Evolutionary conservation across 2,329 filamentous ascomycete genomes (phyloP).

Genomic region (Colletotrichum zoysiae): DNA sequence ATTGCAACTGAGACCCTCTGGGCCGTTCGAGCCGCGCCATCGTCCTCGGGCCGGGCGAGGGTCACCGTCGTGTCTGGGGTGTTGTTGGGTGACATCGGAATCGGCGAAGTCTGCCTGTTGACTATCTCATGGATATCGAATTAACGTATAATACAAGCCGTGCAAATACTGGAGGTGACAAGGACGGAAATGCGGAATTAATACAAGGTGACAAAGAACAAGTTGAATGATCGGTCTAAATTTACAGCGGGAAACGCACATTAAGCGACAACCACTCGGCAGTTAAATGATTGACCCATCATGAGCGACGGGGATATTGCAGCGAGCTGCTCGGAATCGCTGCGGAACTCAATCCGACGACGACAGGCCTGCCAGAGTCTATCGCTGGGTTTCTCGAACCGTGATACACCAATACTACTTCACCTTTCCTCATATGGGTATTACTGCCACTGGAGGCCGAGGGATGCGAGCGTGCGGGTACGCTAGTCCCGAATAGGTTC

Average conservation of each 20-base stretch:
- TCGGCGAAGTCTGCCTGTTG: neutral
- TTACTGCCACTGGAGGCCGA: neutral
- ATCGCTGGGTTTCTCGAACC: too few species aligned
- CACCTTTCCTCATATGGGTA: neutral
- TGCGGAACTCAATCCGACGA: neutral
- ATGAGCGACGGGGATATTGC: neutral
- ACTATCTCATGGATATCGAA: neutral
- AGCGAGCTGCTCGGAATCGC: neutral
- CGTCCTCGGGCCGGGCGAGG: neutral
- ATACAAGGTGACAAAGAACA: neutral
- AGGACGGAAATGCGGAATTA: neutral
- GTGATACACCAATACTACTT: neutral
- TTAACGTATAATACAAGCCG: neutral
- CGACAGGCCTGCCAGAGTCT: too few species aligned
- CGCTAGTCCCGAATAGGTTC: neutral
- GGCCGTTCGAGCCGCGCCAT: neutral
- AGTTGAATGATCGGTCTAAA: neutral
- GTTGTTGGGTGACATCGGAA: neutral
- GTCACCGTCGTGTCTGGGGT: neutral
- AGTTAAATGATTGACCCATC: neutral
- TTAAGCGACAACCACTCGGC: neutral
- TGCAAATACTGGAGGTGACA: neutral
- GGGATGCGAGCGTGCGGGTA: neutral
- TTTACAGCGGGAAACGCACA: neutral
- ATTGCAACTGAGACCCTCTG: neutral